Evolutionary conservation across 140 eudicot species (phyloP).

Genomic region (Bidens hawaiensis): DNA sequence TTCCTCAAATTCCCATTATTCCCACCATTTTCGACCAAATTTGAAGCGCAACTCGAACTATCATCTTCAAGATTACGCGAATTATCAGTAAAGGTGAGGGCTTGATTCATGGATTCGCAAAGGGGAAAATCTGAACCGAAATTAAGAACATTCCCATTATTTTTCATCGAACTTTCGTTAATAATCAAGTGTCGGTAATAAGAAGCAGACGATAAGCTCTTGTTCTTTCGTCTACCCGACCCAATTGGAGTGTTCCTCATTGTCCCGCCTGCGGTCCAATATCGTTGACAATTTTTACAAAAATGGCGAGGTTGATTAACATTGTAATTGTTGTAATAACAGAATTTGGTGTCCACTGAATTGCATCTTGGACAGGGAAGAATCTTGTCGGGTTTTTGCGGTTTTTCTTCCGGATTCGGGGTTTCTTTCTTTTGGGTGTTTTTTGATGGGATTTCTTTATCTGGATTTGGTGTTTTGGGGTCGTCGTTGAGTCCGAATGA

Average conservation of each 20-base stretch:
- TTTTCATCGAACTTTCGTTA: slow-evolving; percentile 24
- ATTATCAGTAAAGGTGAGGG: slow-evolving; percentile 33
- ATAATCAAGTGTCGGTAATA: slow-evolving; percentile 39
- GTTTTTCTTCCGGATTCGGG: slow-evolving; percentile 40
- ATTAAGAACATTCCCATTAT: slow-evolving; percentile 39
- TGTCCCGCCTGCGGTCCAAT: slow-evolving; percentile 94
- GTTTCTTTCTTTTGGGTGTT: slow-evolving; percentile 26
- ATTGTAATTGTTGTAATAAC: slow-evolving; percentile 91
- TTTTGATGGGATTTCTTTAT: slow-evolving; percentile 26
- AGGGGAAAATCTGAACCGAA: slow-evolving; percentile 46
- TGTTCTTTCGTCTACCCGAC: slow-evolving; percentile 87
- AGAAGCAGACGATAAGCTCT: slow-evolving; percentile 35
- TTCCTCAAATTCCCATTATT: slow-evolving; percentile 7
- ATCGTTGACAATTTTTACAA: slow-evolving; percentile 85
- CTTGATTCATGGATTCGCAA: slow-evolving; percentile 56
- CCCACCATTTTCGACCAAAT: slow-evolving; percentile 26
- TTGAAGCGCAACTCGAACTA: slow-evolving; percentile 25
- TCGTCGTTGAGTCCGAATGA: slow-evolving; percentile 18
- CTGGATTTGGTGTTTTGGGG: slow-evolving; percentile 35
- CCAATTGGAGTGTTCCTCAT: slow-evolving; percentile 94
- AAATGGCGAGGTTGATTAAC: slow-evolving; percentile 87
- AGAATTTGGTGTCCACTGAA: slow-evolving; percentile 89
- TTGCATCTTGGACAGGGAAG: slow-evolving; percentile 89
- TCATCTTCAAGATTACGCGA: slow-evolving; percentile 28
- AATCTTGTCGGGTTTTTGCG: slow-evolving; percentile 78